Evolutionary conservation across 345 rosid genomes (phyloP), one percentile per base, ranked within the genome.

Genomic region (Sapria himalayana): DNA sequence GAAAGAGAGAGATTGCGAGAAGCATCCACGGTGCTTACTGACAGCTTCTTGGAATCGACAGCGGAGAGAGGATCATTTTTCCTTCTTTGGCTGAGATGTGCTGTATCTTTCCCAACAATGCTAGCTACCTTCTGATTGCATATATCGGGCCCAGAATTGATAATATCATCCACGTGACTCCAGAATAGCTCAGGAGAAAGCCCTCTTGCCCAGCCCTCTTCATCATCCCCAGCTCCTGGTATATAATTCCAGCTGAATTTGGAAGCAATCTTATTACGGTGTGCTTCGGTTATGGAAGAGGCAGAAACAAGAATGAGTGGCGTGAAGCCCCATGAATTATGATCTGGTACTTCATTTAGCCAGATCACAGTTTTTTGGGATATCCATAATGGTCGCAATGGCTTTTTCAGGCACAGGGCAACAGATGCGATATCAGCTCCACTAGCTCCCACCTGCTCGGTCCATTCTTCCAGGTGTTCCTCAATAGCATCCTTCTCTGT

Each of bases 181-280:
- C 97, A 86, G 55, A 81, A 86, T 45, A 73, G 59, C 55, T 52
- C 51, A 2, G 97, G 92, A 1, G 92, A 53, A 17, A 86, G 62
- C 35, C 94, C 82, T 70, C 94, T 71, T 3, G 97, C 72, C 97
- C 97, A 86, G 55, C 94, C 78, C 58, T 86, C 97, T 66, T 86
- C 94, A 49, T 86, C 97, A 29, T 86, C 97, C 48, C 97, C 97
- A 37, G 94, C 97, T 45, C 94, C 97, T 12, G 97, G 64, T 41
- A 86, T 86, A 50, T 86, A 86, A 60, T 43, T 75, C 97, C 94
- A 86, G 55, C 94, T 81, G 54, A 78, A 81, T 61, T 73, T 85
- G 7, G 89, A 78, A 24, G 59, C 64, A 4, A 60, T 61, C 50
- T 58, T 56, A 24, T 48, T 50, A 22, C 64, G 85, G 47, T 41